Evolutionary conservation across 2,329 filamentous ascomycete species (phyloP).

Genomic region (Colletotrichum eremochloae): DNA sequence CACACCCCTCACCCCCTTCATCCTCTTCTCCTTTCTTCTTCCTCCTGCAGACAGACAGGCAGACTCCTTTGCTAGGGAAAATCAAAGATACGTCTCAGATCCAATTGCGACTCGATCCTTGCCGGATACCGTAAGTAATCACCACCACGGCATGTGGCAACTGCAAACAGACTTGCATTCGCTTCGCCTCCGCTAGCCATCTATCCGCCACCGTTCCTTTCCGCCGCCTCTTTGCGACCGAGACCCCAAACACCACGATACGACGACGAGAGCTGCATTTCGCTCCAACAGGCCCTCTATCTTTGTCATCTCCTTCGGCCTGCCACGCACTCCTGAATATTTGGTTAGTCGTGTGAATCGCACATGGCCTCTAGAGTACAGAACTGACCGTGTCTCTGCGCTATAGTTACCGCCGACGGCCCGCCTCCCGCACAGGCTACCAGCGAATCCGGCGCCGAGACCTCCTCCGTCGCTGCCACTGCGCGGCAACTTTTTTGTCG

Average conservation of each 20-base stretch:
- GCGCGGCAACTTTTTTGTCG: background rate
- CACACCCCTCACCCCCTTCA: background rate
- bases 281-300: background rate
- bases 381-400: conserved; percentile 17
- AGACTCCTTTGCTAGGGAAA: background rate
- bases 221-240: conserved; percentile 13
- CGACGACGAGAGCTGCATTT: background rate
- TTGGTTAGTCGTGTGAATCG: conserved; percentile 5
- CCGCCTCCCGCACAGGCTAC: conserved; percentile 12
- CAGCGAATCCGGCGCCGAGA: conserved; percentile 12
- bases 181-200: conserved; percentile 17
- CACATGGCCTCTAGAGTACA: background rate
- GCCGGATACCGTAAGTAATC: background rate
- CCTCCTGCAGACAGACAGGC: background rate
- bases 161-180: conserved; percentile 16
- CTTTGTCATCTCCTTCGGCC: background rate
- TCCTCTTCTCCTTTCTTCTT: background rate
- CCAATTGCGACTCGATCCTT: background rate
- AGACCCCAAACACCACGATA: background rate
- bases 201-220: conserved; percentile 1
- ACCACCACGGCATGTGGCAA: background rate
- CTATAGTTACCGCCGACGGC: conserved; percentile 12
- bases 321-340: too few species aligned
- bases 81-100: background rate
- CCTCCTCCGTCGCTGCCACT: conserved; percentile 9